Conservation (phyloP, 495 filamentous ascomycete species). For the Cercophora sp. region DNA sequence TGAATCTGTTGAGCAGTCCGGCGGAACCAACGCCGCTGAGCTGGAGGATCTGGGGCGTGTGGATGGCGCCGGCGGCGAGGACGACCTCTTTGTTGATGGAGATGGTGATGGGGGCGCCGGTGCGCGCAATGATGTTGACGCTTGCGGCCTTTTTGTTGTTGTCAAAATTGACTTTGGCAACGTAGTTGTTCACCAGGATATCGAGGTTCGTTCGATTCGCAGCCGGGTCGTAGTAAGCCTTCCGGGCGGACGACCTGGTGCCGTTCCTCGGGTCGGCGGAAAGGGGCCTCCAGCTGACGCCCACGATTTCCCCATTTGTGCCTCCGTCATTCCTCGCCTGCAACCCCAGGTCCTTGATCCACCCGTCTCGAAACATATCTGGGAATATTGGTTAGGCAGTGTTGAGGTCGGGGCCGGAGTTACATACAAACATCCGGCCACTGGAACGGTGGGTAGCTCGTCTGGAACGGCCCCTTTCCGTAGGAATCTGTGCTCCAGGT, state of each 20-base stretch:
- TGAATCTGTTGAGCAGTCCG: constrained; percentile 30
- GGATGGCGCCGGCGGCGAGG: constrained; percentile 46
- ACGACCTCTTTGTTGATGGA: constrained; percentile 46
- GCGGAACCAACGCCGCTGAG: constrained; percentile 47
- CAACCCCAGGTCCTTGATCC: constrained; percentile 11
- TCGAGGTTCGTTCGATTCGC: constrained; percentile 31
- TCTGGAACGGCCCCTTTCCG: constrained; percentile 13
- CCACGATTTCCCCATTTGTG: constrained; percentile 8
- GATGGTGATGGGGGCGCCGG: constrained; percentile 9
- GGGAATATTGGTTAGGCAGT: too few relatives aligned
- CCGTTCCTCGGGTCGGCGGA: constrained; percentile 11
- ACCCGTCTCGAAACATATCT: neutral
- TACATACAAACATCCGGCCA: constrained; percentile 17
- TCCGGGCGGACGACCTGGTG: constrained; percentile 14
- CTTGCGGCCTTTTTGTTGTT: constrained; percentile 24
- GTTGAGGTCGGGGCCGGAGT: too few relatives aligned
- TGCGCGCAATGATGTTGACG: constrained; percentile 12
- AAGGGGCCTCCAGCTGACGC: constrained; percentile 11
- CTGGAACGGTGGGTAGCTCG: constrained; percentile 9
- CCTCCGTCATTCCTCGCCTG: constrained; percentile 9
- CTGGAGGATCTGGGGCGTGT: constrained; percentile 50
- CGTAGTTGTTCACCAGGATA: constrained; percentile 34
- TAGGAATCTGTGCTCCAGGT: constrained; percentile 9
- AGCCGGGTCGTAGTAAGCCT: constrained; percentile 19
- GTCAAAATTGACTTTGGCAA: constrained; percentile 40